Percentiles rank a stretch among this genome's conserved stretches.
Conservation (phyloP, 352 stramenopile species). For the Blastocystis sp. region DNA sequence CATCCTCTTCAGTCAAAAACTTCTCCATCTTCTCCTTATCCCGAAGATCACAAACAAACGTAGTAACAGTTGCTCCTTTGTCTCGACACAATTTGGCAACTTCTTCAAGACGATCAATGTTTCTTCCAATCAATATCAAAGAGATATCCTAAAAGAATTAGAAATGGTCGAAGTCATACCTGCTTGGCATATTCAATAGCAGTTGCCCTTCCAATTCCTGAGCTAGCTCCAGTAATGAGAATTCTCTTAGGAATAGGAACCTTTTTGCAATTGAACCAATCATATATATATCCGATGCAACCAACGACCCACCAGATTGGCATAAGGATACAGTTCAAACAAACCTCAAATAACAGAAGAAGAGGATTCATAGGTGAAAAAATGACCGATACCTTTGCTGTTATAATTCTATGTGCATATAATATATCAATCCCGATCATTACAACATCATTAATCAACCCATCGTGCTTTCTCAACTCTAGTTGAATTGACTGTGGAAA, state of each 20-base stretch:
- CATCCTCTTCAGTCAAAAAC: constrained; percentile 38
- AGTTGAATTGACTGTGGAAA: no score
- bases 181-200: constrained; percentile 63
- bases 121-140: constrained; percentile 37
- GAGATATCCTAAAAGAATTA: not conserved
- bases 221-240: constrained; percentile 66
- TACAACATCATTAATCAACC: no score
- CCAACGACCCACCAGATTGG: constrained; percentile 14
- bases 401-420: no score
- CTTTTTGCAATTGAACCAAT: constrained; percentile 38
- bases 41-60: constrained; percentile 40
- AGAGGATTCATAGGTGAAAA: not conserved
- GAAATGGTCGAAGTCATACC: not conserved
- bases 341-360: constrained; percentile 2
- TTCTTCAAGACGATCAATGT: constrained; percentile 20
- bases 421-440: no score
- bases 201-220: constrained; percentile 38
- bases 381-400: not conserved
- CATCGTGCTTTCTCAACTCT: no score
- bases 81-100: constrained; percentile 14
- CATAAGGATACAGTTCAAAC: constrained; percentile 4
- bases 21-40: constrained; percentile 27
- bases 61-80: constrained; percentile 30
- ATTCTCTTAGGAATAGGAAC: constrained; percentile 59
- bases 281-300: constrained; percentile 55